Evolutionary conservation across 352 stramenopile genomes (phyloP).

Genomic region (Globisporangium nagaii): DNA sequence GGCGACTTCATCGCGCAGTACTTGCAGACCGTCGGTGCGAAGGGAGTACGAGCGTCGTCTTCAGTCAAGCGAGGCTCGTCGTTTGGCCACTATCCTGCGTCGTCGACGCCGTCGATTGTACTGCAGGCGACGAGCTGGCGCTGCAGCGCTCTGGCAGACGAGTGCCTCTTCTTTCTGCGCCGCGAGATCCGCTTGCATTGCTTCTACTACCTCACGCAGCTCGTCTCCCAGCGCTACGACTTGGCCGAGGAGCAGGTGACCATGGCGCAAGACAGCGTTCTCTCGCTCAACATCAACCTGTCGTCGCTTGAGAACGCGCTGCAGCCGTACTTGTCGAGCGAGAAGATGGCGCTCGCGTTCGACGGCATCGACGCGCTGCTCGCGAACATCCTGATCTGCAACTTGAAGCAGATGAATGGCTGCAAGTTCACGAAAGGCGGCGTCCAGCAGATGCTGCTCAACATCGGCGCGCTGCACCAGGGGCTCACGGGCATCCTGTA

Average conservation of each 20-base stretch:
- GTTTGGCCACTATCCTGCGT: conserved; percentile 1
- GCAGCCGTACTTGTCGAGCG: conserved; percentile 59
- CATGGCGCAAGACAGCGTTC: conserved; percentile 69
- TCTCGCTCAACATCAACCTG: conserved; percentile 73
- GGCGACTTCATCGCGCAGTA: conserved; percentile 68
- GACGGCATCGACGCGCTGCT: conserved; percentile 70
- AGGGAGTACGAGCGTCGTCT: neutral
- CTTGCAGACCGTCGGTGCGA: conserved; percentile 19
- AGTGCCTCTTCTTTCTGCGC: conserved; percentile 74
- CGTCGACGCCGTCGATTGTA: conserved; percentile 15
- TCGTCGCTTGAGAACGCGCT: conserved; percentile 70
- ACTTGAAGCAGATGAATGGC: conserved; percentile 58
- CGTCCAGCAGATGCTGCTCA: conserved; percentile 76
- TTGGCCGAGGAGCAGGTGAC: conserved; percentile 40
- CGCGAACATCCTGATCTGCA: conserved; percentile 51
- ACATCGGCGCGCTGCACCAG: conserved; percentile 72
- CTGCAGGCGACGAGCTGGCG: conserved; percentile 60
- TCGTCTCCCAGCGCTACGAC: conserved; percentile 61
- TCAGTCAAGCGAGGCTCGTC: conserved; percentile 9
- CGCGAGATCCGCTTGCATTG: conserved; percentile 71
- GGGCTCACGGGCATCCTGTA: conserved; percentile 65
- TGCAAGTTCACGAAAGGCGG: conserved; percentile 61
- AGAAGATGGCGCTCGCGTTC: conserved; percentile 74
- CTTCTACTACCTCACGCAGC: conserved; percentile 75
- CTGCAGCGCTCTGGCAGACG: conserved; percentile 67